These are phyloP conservation scores for Gamarada debralockiae DNA, from an alignment of 495 filamentous ascomycete genomes.

Conservation along the genomic window DNA sequence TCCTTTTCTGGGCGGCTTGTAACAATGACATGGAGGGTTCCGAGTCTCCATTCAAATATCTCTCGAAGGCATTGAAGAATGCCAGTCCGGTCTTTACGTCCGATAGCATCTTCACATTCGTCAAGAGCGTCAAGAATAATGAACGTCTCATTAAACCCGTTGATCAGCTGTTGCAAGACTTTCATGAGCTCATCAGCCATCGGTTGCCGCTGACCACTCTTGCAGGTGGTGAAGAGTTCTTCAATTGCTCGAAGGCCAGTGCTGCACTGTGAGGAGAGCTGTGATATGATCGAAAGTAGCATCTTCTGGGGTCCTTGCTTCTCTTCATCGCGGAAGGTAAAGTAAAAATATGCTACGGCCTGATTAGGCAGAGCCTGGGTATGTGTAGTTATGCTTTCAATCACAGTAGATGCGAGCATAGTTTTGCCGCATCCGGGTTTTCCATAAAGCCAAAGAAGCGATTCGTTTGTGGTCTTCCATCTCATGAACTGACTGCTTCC, in stretches of 20 bases:
- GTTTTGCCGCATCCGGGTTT: slow-evolving; percentile 36
- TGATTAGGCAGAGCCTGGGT: slow-evolving; percentile 1
- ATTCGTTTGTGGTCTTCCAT: slow-evolving; percentile 21
- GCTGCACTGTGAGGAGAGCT: neutral
- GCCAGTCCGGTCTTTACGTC: neutral
- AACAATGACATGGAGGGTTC: slow-evolving; percentile 5
- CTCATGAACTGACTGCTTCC: slow-evolving; percentile 16
- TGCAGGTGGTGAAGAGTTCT: slow-evolving; percentile 5
- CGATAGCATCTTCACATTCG: too few species aligned
- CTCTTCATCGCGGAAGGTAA: slow-evolving; percentile 28
- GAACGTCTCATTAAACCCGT: slow-evolving; percentile 11
- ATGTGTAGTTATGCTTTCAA: slow-evolving; percentile 19
- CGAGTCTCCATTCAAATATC: neutral
- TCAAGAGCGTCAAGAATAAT: slow-evolving; percentile 22
- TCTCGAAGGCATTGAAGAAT: neutral
- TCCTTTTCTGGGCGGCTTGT: slow-evolving; percentile 14
- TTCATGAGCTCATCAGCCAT: slow-evolving; percentile 8
- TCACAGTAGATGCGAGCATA: slow-evolving; percentile 28
- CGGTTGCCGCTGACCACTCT: slow-evolving; percentile 8
- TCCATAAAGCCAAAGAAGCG: slow-evolving; percentile 32
- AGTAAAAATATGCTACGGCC: slow-evolving; percentile 27
- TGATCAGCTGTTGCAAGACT: slow-evolving; percentile 15
- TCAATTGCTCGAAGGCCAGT: slow-evolving; percentile 1
- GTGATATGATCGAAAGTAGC: neutral
- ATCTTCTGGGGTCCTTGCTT: slow-evolving; percentile 17